These are phyloP conservation scores for Geum urbanum DNA, from an alignment of 306 rosid genomes.

Conservation along the genomic window DNA sequence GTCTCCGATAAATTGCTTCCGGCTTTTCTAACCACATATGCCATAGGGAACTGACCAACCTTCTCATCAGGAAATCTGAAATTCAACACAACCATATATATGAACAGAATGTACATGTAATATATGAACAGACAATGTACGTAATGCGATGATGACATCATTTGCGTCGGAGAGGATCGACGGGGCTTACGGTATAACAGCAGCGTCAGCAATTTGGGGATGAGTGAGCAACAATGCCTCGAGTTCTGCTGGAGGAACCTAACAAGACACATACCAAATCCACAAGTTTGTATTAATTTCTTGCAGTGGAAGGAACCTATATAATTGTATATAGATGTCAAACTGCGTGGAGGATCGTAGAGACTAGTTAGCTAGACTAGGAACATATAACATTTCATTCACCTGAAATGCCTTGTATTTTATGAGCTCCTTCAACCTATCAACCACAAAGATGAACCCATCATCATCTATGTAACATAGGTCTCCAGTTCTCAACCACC, in stretches of 20 bases:
- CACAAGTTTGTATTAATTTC: no score
- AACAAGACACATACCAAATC: no score
- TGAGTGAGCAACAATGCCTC: slow-evolving; percentile 81
- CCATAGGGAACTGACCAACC: slow-evolving; percentile 87
- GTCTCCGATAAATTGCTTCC: slow-evolving; percentile 51
- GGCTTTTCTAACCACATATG: slow-evolving; percentile 67
- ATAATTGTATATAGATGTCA: no score
- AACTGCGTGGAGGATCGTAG: no score
- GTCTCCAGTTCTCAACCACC: slow-evolving; percentile 95
- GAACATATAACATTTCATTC: not conserved
- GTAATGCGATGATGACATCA: not conserved
- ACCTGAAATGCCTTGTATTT: slow-evolving; percentile 98
- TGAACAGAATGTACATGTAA: no score
- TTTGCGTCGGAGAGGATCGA: not conserved
- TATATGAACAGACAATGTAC: no score
- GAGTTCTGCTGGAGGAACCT: slow-evolving; percentile 95
- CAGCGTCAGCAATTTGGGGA: slow-evolving; percentile 68
- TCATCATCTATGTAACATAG: slow-evolving; percentile 73
- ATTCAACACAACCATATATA: not conserved
- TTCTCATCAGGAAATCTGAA: slow-evolving; percentile 74
- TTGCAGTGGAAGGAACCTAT: no score
- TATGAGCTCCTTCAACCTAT: slow-evolving; percentile 86
- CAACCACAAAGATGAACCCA: slow-evolving; percentile 83
- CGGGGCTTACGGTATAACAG: slow-evolving; percentile 83
- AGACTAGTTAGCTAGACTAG: no score